phyloP scores from a whole-genome alignment of 2,329 filamentous ascomycete genomes.

The Arthrobotrys entomopaga region DNA sequence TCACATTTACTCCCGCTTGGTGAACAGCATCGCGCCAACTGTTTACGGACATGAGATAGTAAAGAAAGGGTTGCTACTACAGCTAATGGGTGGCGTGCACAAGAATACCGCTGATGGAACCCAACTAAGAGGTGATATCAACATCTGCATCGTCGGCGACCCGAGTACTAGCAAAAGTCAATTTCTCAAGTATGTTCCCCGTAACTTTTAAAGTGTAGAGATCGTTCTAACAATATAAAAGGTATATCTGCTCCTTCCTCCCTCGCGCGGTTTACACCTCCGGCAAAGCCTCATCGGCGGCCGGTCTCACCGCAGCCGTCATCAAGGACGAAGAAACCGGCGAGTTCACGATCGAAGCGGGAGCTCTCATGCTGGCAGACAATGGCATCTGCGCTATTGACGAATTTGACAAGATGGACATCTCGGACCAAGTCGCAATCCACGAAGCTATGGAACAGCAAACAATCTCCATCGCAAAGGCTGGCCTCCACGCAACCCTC shows the following conservation, averaged over 20 bases:
- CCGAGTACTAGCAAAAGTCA: conserved; percentile 97
- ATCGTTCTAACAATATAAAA: conserved; percentile 64
- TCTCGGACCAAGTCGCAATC: conserved; percentile 95
- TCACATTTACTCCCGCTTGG: conserved; percentile 91
- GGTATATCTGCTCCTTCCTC: conserved; percentile 94
- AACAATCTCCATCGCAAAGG: conserved; percentile 98
- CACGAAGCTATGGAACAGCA: conserved; percentile 99
- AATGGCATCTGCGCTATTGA: conserved; percentile 98
- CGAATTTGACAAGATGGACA: conserved; percentile 99
- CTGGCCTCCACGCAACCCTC: conserved; percentile 95
- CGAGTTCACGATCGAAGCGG: conserved; percentile 98
- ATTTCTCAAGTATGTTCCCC: conserved; percentile 76
- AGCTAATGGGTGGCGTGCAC: conserved; percentile 93
- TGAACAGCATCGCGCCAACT: conserved; percentile 94
- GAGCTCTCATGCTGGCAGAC: conserved; percentile 95
- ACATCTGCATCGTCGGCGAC: conserved; percentile 97
- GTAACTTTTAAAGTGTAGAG: background rate
- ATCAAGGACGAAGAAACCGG: conserved; percentile 98
- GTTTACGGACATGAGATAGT: conserved; percentile 97
- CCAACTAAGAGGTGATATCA: conserved; percentile 95
- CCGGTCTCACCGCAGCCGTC: conserved; percentile 95
- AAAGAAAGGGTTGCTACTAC: conserved; percentile 93
- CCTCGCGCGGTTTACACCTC: conserved; percentile 97
- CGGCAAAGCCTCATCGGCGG: conserved; percentile 95
- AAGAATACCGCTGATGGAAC: conserved; percentile 94